Evolutionary conservation across 352 stramenopile genomes (phyloP).

Genomic region (Phytophthora pini): DNA sequence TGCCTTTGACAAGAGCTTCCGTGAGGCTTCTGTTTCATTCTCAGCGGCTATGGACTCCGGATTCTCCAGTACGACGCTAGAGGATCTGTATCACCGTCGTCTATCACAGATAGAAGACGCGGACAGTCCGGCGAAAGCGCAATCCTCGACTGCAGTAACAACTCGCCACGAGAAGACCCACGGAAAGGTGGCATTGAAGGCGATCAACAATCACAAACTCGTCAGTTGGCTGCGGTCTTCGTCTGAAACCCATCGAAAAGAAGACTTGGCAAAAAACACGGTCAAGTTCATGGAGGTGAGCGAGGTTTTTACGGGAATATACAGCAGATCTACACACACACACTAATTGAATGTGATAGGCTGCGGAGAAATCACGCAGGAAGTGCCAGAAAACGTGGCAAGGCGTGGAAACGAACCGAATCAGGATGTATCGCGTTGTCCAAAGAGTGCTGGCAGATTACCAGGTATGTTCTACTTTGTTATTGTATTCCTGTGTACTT

Average conservation of each 20-base stretch:
- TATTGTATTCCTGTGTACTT: background rate
- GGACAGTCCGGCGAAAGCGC: constrained; percentile 20
- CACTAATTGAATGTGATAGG: constrained; percentile 31
- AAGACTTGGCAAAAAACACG: constrained; percentile 62
- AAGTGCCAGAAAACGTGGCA: constrained; percentile 75
- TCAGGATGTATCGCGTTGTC: constrained; percentile 73
- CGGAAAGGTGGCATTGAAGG: constrained; percentile 26
- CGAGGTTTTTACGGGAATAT: too few species aligned
- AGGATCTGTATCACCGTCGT: constrained; percentile 67
- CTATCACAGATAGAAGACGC: constrained; percentile 48
- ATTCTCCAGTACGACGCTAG: constrained; percentile 74
- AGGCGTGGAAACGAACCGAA: constrained; percentile 61
- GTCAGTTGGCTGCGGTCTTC: constrained; percentile 79
- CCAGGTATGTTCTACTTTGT: constrained; percentile 48
- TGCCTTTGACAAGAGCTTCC: constrained; percentile 77
- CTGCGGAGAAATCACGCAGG: constrained; percentile 60
- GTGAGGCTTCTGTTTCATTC: constrained; percentile 67
- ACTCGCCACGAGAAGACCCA: constrained; percentile 15
- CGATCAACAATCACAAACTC: constrained; percentile 77
- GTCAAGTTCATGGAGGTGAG: constrained; percentile 70
- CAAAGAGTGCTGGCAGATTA: constrained; percentile 84
- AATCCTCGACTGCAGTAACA: constrained; percentile 4
- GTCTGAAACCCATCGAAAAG: constrained; percentile 74
- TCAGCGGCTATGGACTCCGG: constrained; percentile 74
- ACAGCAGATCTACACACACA: too few species aligned